A percentile compares a stretch with the other conserved stretches of the same genome.
phyloP scores from a whole-genome alignment of 73 alveolate genomes.

The Tetrahymena borealis region DNA sequence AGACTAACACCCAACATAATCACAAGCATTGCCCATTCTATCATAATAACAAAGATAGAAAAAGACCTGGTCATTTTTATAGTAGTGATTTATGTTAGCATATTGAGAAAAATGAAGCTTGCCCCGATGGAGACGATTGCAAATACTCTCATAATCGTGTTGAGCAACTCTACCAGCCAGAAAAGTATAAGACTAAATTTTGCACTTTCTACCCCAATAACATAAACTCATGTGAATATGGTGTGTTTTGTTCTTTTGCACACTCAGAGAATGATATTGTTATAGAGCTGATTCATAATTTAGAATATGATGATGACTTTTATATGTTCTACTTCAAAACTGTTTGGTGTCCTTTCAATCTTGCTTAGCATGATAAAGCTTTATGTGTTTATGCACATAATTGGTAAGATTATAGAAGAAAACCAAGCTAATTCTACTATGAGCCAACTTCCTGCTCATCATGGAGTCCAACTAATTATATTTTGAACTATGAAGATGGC shows the following conservation, averaged over 20 bases:
- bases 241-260: conserved; percentile 80
- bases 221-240: conserved; percentile 69
- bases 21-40: conserved; percentile 73
- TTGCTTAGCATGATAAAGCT: conserved; percentile 83
- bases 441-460: conserved; percentile 54
- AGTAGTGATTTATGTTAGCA: conserved; percentile 64
- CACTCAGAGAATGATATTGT: conserved; percentile 74
- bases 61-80: conserved; percentile 35
- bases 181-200: conserved; percentile 75
- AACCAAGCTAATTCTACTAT: conserved; percentile 71
- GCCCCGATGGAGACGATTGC: conserved; percentile 71
- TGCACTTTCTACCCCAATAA: conserved; percentile 69
- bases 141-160: conserved; percentile 74
- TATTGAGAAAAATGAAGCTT: conserved; percentile 51
- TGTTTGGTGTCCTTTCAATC: conserved; percentile 92
- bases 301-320: conserved; percentile 66
- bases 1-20: conserved; percentile 49
- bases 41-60: conserved; percentile 65
- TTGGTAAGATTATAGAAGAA: conserved; percentile 93
- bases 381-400: conserved; percentile 95
- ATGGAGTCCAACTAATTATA: conserved; percentile 62
- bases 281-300: conserved; percentile 69
- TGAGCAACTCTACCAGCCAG: conserved; percentile 78
- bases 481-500: conserved; percentile 63
- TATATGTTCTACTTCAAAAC: conserved; percentile 86